Percentiles rank a stretch among this genome's conserved stretches.
Evolutionary conservation across 2,329 filamentous ascomycete genomes (phyloP).

Genomic region (Fusarium newnesense): DNA sequence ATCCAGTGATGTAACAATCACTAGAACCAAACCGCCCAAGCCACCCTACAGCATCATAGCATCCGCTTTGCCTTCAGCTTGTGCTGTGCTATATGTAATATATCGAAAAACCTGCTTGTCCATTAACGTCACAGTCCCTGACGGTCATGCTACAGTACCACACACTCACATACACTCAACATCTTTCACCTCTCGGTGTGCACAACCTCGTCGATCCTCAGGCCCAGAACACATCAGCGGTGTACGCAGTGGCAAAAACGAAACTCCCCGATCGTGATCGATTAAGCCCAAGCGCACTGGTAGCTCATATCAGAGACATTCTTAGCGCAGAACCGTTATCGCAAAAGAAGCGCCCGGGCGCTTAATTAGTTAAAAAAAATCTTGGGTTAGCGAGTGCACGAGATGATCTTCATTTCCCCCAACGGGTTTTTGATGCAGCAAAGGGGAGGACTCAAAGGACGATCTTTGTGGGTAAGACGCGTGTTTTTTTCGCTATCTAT

Average conservation of each 20-base stretch:
- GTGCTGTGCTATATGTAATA: background rate
- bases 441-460: background rate
- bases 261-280: conserved; percentile 32
- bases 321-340: conserved; percentile 24
- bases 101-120: conserved; percentile 14
- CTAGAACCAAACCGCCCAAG: background rate
- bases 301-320: conserved; percentile 26
- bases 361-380: conserved; percentile 9
- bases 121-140: conserved; percentile 19
- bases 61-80: background rate
- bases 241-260: conserved; percentile 17
- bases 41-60: conserved; percentile 10
- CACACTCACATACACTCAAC: background rate
- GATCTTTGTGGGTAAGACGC: conserved; percentile 36
- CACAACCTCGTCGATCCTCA: conserved; percentile 27
- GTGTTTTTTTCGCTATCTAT: conserved; percentile 29
- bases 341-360: conserved; percentile 26
- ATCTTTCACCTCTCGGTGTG: background rate
- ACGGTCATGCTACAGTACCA: conserved; percentile 8
- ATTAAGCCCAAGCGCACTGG: background rate
- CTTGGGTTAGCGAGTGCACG: background rate
- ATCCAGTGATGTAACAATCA: conserved; percentile 23
- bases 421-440: conserved; percentile 29
- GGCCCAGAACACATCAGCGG: conserved; percentile 1
- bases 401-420: conserved; percentile 44